phyloP scores from a whole-genome alignment of 2,329 filamentous ascomycete species.

The Tolypocladium album region DNA sequence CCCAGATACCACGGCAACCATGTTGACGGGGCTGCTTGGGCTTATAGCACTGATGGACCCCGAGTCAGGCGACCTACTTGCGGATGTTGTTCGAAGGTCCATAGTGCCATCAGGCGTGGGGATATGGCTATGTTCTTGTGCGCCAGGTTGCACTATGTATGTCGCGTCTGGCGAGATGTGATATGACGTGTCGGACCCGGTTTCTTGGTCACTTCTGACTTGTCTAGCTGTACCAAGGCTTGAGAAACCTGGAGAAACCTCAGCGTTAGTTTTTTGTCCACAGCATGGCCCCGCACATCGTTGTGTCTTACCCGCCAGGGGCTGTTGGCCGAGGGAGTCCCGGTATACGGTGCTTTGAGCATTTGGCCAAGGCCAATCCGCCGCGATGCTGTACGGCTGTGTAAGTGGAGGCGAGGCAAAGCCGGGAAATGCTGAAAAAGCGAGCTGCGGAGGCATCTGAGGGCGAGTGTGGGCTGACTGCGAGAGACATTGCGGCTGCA shows the following conservation, averaged over 20 bases:
- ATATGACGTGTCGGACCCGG: neutral
- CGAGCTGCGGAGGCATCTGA: neutral
- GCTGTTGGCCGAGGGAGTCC: neutral
- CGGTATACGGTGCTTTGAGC: neutral
- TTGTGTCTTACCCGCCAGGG: neutral
- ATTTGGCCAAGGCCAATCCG: neutral
- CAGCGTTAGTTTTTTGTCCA: neutral
- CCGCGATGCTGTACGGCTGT: neutral
- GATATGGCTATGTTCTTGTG: neutral
- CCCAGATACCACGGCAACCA: neutral
- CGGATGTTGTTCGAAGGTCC: neutral
- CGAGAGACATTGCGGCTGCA: neutral
- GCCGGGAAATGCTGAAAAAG: neutral
- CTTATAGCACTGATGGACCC: neutral
- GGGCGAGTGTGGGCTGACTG: neutral
- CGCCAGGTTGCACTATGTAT: neutral
- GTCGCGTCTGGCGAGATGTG: neutral
- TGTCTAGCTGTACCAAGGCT: neutral
- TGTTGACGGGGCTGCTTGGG: neutral
- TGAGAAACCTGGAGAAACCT: neutral
- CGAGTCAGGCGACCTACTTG: neutral
- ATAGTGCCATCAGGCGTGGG: neutral
- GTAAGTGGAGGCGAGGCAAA: neutral
- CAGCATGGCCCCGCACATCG: neutral
- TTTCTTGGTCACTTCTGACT: neutral